These are phyloP conservation scores for Trypanosoma theileri DNA, from an alignment of 208 protist species.

Conservation along the genomic window DNA sequence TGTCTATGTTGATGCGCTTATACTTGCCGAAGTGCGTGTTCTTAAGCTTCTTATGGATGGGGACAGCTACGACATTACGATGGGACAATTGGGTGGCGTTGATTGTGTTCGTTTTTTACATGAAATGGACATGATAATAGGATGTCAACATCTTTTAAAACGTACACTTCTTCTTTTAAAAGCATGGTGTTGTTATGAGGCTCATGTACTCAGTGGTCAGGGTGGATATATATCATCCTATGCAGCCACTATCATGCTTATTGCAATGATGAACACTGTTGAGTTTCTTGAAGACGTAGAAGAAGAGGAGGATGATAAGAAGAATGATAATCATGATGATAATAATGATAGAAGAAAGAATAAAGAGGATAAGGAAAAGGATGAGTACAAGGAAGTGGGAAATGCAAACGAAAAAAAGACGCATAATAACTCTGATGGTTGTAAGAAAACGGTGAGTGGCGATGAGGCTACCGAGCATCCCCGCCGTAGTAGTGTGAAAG, in stretches of 20 bases:
- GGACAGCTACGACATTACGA: conserved; percentile 84
- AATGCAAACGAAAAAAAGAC: no score
- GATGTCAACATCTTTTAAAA: conserved; percentile 86
- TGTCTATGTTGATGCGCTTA: conserved; percentile 77
- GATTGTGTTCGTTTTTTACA: conserved; percentile 90
- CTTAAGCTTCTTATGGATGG: conserved; percentile 90
- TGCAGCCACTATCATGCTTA: conserved; percentile 89
- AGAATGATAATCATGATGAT: conserved; percentile 62
- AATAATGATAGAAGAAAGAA: conserved; percentile 5
- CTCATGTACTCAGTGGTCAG: conserved; percentile 86
- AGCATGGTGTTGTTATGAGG: conserved; percentile 91
- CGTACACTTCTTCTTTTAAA: conserved; percentile 89
- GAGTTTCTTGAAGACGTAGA: conserved; percentile 82
- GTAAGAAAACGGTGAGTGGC: no score
- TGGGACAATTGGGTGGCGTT: conserved; percentile 88
- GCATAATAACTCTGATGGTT: no score
- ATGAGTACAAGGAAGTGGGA: neutral
- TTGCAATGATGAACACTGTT: conserved; percentile 86
- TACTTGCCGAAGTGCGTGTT: conserved; percentile 82
- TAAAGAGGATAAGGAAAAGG: conserved; percentile 6
- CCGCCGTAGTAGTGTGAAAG: neutral
- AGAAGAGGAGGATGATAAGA: conserved; percentile 36
- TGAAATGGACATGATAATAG: conserved; percentile 82
- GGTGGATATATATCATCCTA: conserved; percentile 90
- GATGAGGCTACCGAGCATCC: no score